Evolutionary conservation across 805 yeast species (phyloP).

Genomic region (Metschnikowia amazonensis): DNA sequence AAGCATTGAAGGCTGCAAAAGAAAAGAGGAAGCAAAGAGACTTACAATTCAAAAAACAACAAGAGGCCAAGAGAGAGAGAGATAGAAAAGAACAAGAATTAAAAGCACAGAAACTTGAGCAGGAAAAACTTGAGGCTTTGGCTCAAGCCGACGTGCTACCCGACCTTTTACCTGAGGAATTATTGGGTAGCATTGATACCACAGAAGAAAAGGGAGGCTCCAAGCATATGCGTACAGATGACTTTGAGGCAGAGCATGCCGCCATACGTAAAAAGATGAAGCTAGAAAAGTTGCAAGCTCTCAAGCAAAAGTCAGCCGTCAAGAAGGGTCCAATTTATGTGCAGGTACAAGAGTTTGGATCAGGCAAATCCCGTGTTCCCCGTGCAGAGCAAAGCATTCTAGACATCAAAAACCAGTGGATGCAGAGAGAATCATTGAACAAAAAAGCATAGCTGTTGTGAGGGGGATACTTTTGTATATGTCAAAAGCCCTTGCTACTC

Average conservation of each 20-base stretch:
- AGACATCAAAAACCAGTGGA: constrained; percentile 35
- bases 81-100: constrained; percentile 20
- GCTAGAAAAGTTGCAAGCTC: constrained; percentile 30
- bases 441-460: constrained; percentile 21
- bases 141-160: constrained; percentile 29
- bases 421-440: constrained; percentile 36
- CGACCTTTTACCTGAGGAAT: constrained; percentile 41
- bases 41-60: constrained; percentile 33
- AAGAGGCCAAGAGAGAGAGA: constrained; percentile 25
- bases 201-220: constrained; percentile 13
- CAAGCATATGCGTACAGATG: constrained; percentile 32
- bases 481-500: background rate
- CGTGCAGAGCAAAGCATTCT: constrained; percentile 32
- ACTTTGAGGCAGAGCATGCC: constrained; percentile 31
- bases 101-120: constrained; percentile 15
- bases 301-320: constrained; percentile 24
- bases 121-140: constrained; percentile 8
- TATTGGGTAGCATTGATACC: constrained; percentile 23
- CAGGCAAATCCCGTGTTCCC: constrained; percentile 30
- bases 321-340: constrained; percentile 42
- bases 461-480: background rate
- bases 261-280: constrained; percentile 28
- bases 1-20: constrained; percentile 26
- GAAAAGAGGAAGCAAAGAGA: constrained; percentile 37
- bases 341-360: constrained; percentile 26